Base-by-base conservation (phyloP, 106 monocot genomes). In the Chionographis japonica region DNA sequence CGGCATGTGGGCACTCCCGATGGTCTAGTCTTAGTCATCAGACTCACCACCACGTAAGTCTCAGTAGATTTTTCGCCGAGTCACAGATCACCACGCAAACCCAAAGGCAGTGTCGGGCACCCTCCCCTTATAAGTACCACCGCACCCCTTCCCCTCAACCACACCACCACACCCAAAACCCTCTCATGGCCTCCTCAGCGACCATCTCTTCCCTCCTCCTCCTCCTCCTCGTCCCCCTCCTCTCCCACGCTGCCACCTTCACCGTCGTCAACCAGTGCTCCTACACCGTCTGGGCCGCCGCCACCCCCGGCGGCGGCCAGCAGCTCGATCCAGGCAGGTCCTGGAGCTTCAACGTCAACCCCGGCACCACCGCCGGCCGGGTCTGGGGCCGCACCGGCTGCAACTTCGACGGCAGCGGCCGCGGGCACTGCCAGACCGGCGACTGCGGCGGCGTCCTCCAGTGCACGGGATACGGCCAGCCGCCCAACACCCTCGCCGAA, bases 301-400 rank as follows among this genome's bases (percentile, higher is more conserved):
- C 70, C 13, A 7, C 38, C 46, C 46, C 46, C 46, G 46, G 46
- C 9, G 46, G 46, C 9, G 46, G 46, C 46, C 46, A 46, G 46
- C 46, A 46, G 46, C 46, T 46, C 46, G 2, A 46, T 10, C 46
- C 46, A 46, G 46, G 46, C 46, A 0, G 2, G 9, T 46, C 64
- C 6, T 83, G 83, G 83, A 55, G 16, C 54, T 2, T 83, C 54
- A 68, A 78, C 67, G 69, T 78, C 1, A 12, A 52, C 46, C 56
- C 78, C 7, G 83, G 83, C 17, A 83, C 83, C 6, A 70, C 69
- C 63, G 59, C 63, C 27, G 83, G 39, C 60, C 73, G 77, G 14
- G 18, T 83, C 14, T 83, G 83, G 83, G 78, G 50, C 17, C 77
- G 83, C 43, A 83, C 83, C 0, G 78, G 83, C 27, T 83, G 83